Evolutionary conservation across 305 asterid species (phyloP), one percentile per base, ranked within the genome.

Genomic region (Withania somnifera): DNA sequence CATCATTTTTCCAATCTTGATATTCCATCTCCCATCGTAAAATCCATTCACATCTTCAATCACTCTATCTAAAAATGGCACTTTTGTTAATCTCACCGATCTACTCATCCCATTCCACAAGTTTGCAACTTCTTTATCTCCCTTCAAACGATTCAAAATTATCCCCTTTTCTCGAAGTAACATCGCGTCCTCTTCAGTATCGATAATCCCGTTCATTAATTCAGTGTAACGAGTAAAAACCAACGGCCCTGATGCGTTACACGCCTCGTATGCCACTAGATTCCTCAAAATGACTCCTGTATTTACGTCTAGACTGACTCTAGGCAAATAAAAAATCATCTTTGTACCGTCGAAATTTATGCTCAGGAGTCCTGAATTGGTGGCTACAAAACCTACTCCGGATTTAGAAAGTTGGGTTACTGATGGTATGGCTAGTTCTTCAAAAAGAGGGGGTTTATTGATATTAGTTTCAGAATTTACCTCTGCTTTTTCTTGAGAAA

Each of bases 41-140:
- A 36, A 82, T 66, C 79, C 67, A 56, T 82, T 82, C 56, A 76
- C 85, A 82, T 82, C 82, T 26, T 42, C 78, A 32, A 82, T 76
- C 82, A 76, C 78, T 63, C 60, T 82, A 61, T 82, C 85, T 1
- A 82, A 19, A 24, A 54, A 57, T 1, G 77, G 66, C 22, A 63
- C 85, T 15, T 82, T 82, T 0, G 85, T 82, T 42, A 82, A 76
- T 56, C 85, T 82, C 82, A 82, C 22, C 32, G 87, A 83, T 47
- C 56, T 87, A 61, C 82, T 85, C 89, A 87, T 87, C 10, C 86
- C 88, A 71, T 85, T 85, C 85, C 88, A 87, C 67, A 87, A 26
- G 0, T 85, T 53, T 0, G 76, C 81, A 61, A 85, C 88, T 10
- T 68, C 83, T 36, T 15, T 53, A 54, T 87, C 89, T n/a, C 82